A percentile compares a stretch with the other conserved stretches of the same genome.
Evolutionary conservation across 441 rosid genomes (phyloP).

Genomic region (Gossypium gossypioides): DNA sequence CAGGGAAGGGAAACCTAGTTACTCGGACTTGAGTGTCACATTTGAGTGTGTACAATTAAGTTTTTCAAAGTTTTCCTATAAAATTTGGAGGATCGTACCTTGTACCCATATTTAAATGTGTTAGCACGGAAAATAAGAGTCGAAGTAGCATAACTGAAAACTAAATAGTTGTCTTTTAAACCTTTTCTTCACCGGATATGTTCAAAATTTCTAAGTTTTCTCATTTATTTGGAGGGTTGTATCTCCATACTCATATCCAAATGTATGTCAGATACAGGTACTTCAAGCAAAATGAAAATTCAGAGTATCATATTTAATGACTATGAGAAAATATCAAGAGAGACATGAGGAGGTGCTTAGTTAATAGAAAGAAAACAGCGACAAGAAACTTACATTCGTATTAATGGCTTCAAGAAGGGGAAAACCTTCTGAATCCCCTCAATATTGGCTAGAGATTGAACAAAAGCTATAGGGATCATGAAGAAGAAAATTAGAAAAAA

Average conservation of each 20-base stretch:
- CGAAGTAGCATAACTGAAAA: neutral
- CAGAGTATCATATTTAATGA: neutral
- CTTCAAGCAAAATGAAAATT: neutral
- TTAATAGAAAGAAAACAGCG: neutral
- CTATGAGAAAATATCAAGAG: neutral
- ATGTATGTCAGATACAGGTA: neutral
- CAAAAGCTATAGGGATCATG: slow-evolving; percentile 59
- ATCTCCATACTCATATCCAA: neutral
- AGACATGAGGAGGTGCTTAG: neutral
- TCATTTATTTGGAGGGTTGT: neutral
- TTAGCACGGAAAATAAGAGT: neutral
- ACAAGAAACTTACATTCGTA: slow-evolving; percentile 30
- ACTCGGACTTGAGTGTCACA: neutral
- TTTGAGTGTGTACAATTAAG: neutral
- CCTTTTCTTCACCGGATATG: neutral
- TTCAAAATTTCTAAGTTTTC: neutral
- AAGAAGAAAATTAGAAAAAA: slow-evolving; percentile 54
- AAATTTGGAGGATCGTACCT: neutral
- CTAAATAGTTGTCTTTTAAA: neutral
- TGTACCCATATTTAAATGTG: neutral
- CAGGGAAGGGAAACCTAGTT: neutral
- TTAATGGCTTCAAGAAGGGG: slow-evolving; percentile 42
- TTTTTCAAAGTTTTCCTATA: neutral
- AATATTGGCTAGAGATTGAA: slow-evolving; percentile 61
- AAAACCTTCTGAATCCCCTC: slow-evolving; percentile 49